phyloP scores from a whole-genome alignment of 352 stramenopile genomes.

The Globisporangium echinulatum region DNA sequence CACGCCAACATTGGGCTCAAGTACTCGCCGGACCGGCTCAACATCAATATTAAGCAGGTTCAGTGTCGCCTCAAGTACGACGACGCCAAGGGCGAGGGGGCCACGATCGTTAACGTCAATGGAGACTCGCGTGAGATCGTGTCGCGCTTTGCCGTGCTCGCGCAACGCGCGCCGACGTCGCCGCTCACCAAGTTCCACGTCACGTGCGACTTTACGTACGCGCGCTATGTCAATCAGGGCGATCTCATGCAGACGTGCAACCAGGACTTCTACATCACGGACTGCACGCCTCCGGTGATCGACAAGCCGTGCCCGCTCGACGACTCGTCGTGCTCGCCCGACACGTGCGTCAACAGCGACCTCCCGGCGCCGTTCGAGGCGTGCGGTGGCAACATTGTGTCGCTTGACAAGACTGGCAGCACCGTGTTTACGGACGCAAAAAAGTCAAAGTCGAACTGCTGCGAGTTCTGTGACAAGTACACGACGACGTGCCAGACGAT shows the following conservation, averaged over 20 bases:
- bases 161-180: slow-evolving; percentile 29
- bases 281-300: slow-evolving; percentile 48
- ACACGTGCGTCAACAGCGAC: slow-evolving; percentile 16
- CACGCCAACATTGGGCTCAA: slow-evolving; percentile 39
- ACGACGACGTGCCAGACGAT: slow-evolving; percentile 32
- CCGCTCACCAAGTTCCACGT: slow-evolving; percentile 39
- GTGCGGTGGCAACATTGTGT: slow-evolving; percentile 42
- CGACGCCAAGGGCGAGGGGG: neutral
- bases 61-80: slow-evolving; percentile 32
- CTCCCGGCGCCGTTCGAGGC: slow-evolving; percentile 34
- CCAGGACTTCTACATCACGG: slow-evolving; percentile 46
- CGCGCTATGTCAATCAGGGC: slow-evolving; percentile 11
- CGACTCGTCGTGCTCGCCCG: slow-evolving; percentile 25
- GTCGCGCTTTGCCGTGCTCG: slow-evolving; percentile 39
- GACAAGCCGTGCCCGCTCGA: slow-evolving; percentile 18
- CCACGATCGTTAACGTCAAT: slow-evolving; percentile 11
- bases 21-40: slow-evolving; percentile 25
- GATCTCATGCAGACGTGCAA: slow-evolving; percentile 26
- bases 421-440: neutral
- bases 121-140: slow-evolving; percentile 34
- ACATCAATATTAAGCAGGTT: slow-evolving; percentile 36
- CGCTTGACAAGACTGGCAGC: neutral
- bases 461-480: slow-evolving; percentile 32
- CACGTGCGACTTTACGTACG: slow-evolving; percentile 52
- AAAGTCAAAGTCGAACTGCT: slow-evolving; percentile 19